Evolutionary conservation across 495 filamentous ascomycete genomes (phyloP), one percentile per base, ranked within the genome.

Genomic region (Daldinia childiae): DNA sequence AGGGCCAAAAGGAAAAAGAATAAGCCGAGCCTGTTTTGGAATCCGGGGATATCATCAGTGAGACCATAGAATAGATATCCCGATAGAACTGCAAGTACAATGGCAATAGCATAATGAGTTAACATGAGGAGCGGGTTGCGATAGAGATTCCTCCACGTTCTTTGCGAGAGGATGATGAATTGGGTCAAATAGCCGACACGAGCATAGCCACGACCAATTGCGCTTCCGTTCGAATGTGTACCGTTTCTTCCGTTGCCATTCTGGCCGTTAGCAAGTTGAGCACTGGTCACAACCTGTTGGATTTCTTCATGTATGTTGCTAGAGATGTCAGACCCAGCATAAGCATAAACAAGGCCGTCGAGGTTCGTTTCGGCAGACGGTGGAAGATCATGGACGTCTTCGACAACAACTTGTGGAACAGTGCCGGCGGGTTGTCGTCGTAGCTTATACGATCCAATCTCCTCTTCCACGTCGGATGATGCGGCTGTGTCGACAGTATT

Each of bases 41-140:
- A 99, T 51, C 95, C 96, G 64, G 92, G 89, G 76, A 99, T 97
- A 76, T 98, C 93, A 77, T 96, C 92, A 21, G 92, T 97, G 68
- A 99, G 82, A 7, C 96, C 95, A 69, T 97, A 99, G 85, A 98
- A 99, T 24, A 99, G 88, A 78, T 90, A 98, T 17, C 95, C 95
- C 34, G 93, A 94, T 57, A 99, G 89, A 27, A 97, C 94, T 17
- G 94, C 95, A 12, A 99, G 87, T 1, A 98, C 21, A 68, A 99
- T 98, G 21, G 95, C 92, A 71, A 98, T 98, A n/a, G 94, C 95
- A 78, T 99, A 99, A 82, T 99, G 95, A 0, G 96, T 97, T 54
- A 99, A 87, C 95, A 99, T 99, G 51, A 99, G 82, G 89, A 98
- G 94, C 17, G 95, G 95, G 79, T 99, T 98, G 41, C 95, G 90